Base-by-base conservation (phyloP, 1,284 basidiomycete genomes). In the Irpex sp. region DNA sequence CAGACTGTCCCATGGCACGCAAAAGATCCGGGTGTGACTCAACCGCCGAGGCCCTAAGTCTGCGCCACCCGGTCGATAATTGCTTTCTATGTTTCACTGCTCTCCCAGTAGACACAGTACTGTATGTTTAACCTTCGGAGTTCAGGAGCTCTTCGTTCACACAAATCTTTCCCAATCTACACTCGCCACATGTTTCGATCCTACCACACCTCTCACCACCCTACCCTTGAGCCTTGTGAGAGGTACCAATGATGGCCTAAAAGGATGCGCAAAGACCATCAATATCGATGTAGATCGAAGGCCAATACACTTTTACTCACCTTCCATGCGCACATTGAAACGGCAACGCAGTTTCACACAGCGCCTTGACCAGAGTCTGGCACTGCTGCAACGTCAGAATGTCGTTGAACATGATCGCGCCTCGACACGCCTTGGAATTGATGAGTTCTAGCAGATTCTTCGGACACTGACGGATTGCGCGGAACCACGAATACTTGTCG, bases 341-440 rank as follows among this genome's bases (percentile, higher is more conserved):
- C 1, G 97, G 97, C 76, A 96, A 93, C 2, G 88, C 86, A 1
- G 96, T 95, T 71, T 87, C 79, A 3, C 91, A 86, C 24, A 99
- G 85, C 74, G 91, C 87, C 6, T 78, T 75, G 49, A 99, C 84
- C 56, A 99, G 87, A 42, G 87, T 85, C 74, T 87, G 79, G 79
- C 95, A 96, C 78, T 98, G 96, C 45, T 88, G 86, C 3, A 82
- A 69, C 18, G 85, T 89, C 65, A 99, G 86, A 0, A 85, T 73
- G 79, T 99, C 97, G 76, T 97, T 97, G 86, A 99, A 99, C 97
- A 99, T 99, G 81, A 98, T 95, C 0, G 97, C 96, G 92, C 97
- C 96, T 84, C 97, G 87, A 78, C 97, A 99, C 13, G 97, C 97
- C 81, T 96, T 97, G 5, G 96, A 97, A 81, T 98, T 97, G 72